phyloP scores from a whole-genome alignment of 2,329 filamentous ascomycete genomes.

The Ceratocystis albifundus region DNA sequence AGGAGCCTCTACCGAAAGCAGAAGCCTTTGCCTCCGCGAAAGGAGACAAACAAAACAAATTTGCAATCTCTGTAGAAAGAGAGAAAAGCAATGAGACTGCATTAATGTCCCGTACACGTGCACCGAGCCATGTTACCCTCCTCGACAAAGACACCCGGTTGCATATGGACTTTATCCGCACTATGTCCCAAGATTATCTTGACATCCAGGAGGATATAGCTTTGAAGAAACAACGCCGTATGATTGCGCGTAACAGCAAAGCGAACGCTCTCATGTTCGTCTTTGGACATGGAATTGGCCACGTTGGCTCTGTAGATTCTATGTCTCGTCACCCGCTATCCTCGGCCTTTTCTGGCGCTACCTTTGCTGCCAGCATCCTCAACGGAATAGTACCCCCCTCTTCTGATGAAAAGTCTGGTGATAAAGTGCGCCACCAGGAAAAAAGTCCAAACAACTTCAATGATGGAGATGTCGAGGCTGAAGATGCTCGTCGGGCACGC shows the following conservation, averaged over 20 bases:
- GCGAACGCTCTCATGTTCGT: slow-evolving; percentile 29
- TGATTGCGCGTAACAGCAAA: slow-evolving; percentile 32
- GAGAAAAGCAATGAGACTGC: slow-evolving; percentile 18
- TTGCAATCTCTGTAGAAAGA: slow-evolving; percentile 24
- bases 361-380: slow-evolving; percentile 28
- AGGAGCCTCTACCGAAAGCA: slow-evolving; percentile 33
- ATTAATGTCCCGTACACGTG: slow-evolving; percentile 26
- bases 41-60: slow-evolving; percentile 21
- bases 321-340: slow-evolving; percentile 34
- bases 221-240: slow-evolving; percentile 26
- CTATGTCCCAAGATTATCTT: slow-evolving; percentile 35
- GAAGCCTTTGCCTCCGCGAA: slow-evolving; percentile 28
- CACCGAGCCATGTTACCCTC: slow-evolving; percentile 27
- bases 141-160: slow-evolving; percentile 27
- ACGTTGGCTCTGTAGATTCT: slow-evolving; percentile 26
- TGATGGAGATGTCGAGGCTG: not conserved
- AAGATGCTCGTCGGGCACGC: slow-evolving; percentile 10
- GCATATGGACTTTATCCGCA: slow-evolving; percentile 28
- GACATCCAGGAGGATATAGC: slow-evolving; percentile 42
- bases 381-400: not conserved
- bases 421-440: not conserved
- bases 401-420: not conserved
- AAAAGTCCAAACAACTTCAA: not conserved
- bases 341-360: slow-evolving; percentile 35
- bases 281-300: slow-evolving; percentile 31